Conservation (phyloP, 306 rosid genomes). For the Vicia faba region DNA sequence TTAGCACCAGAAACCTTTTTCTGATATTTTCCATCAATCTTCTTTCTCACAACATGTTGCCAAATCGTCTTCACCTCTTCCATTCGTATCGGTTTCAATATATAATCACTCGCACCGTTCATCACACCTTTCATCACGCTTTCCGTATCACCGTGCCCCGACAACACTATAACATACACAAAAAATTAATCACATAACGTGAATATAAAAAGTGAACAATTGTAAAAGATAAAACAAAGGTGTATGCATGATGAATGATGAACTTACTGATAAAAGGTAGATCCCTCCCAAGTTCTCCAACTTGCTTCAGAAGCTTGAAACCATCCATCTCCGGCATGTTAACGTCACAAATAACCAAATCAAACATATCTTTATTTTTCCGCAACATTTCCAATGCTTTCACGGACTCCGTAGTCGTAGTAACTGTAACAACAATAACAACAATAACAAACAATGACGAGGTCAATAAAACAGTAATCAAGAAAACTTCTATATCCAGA, state of each 20-base stretch:
- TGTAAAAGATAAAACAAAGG: not conserved
- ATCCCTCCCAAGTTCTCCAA: constrained; percentile 83
- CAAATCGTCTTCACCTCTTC: constrained; percentile 86
- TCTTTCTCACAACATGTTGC: constrained; percentile 83
- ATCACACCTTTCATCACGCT: constrained; percentile 87
- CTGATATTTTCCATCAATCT: constrained; percentile 52
- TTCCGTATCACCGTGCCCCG: constrained; percentile 65
- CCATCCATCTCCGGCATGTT: constrained; percentile 95
- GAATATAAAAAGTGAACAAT: not conserved
- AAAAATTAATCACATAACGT: not conserved
- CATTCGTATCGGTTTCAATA: constrained; percentile 74
- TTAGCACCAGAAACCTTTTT: not conserved
- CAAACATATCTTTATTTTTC: constrained; percentile 66
- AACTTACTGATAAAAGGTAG: constrained; percentile 85
- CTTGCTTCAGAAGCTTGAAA: constrained; percentile 76
- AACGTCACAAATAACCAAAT: constrained; percentile 82
- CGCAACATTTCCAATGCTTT: constrained; percentile 72
- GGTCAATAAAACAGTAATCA: too few species aligned
- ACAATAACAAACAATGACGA: too few species aligned
- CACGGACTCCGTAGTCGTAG: constrained; percentile 62
- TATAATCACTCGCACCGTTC: constrained; percentile 83
- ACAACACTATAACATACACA: constrained; percentile 57
- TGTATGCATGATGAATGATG: not conserved
- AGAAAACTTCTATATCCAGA: too few species aligned
- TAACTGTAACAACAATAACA: constrained; percentile 55